Base-by-base conservation (phyloP, 148 eudicot species). In the Vaccinium macrocarpon region DNA sequence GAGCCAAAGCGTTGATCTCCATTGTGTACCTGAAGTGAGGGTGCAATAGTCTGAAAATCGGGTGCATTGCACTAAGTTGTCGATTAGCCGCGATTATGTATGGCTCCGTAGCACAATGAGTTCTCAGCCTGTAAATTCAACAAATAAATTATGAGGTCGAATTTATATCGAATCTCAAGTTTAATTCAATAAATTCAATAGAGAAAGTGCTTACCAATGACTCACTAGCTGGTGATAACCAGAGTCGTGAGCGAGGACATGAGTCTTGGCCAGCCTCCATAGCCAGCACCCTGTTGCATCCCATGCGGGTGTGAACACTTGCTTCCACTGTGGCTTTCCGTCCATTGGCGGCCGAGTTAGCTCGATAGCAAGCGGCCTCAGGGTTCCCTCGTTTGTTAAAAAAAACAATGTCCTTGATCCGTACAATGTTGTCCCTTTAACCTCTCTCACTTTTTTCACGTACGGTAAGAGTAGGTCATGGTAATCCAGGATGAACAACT, bases 1-100 rank as follows among this genome's bases (percentile, higher is more conserved):
- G 90, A 81, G 96, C 98, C 68, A 95, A 90, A 64, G 94, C 93
- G 84, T 95, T 95, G 78, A 95, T 95, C 92, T 94, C 97, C 98
- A 95, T 92, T 7, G 98, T 95, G 90, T 92, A 95, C 0, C 98
- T 92, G 2, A 93, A 89, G 87, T 95, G 91, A 88, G 97, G 98
- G 50, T 87, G 88, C 86, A 95, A 14, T 9, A 95, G 90, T 78
- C 90, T 90, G 73, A 88, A 87, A 29, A 95, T 95, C 0, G 98
- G 98, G 83, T 95, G 98, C 92, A 92, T 84, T 18, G 91, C 92
- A 74, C 98, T 95, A 6, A 95, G 87, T 79, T 94, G 97, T 81
- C 98, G 83, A 78, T 93, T 88, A 15, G 89, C 83, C 18, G 97
- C 96, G 18, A 95, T 95, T 75, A 94, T 88, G 89, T 93, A 95